Evolutionary conservation across 108 stramenopile genomes (phyloP), one percentile per base, ranked within the genome.

Genomic region (Cyclotella cryptica): DNA sequence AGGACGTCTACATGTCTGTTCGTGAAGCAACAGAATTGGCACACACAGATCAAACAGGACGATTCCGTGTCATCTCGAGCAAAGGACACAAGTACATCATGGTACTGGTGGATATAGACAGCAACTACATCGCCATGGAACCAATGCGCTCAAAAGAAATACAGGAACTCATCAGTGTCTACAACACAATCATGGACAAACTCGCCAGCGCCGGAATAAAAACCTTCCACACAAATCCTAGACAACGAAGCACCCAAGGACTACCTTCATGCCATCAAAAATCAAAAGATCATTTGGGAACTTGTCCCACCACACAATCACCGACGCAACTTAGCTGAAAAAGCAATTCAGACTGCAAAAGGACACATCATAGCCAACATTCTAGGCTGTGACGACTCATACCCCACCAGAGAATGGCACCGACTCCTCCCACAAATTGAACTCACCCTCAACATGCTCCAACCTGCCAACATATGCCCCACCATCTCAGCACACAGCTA

Each of bases 41-140:
- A 28, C 42, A 73, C 60, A 73, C 72, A 17, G 51, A 73, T 42
- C 72, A 65, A n/a, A 65, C 72, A 17, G 72, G 72, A 0, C 24
- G n/a, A 30, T 62, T 73, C 8, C 40, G 60, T n/a, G 2, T 6
- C 29, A n/a, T 62, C 2, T 35, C 35, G 4, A 35, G 35, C 35
- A 35, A 6, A 35, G 35, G 35, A 35, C 35, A 35, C 35, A 35
- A 35, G 6, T 35, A 35, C 35, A 35, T 35, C 35, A 35, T 35
- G 35, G 2, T 35, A 2, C 35, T 35, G 4, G 2, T 2, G 2
- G 4, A 35, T 35, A 6, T 35, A 5, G 35, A 35, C 35, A 35
- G 6, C 4, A 35, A 35, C 6, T 35, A 35, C 35, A 35, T 35
- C 6, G 35, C 35, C 2, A 5, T 35, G 4, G 6, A 35, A 35